These are phyloP conservation scores for Aureoboletus auriporus DNA, from an alignment of 768 basidiomycete genomes.

Conservation along the genomic window DNA sequence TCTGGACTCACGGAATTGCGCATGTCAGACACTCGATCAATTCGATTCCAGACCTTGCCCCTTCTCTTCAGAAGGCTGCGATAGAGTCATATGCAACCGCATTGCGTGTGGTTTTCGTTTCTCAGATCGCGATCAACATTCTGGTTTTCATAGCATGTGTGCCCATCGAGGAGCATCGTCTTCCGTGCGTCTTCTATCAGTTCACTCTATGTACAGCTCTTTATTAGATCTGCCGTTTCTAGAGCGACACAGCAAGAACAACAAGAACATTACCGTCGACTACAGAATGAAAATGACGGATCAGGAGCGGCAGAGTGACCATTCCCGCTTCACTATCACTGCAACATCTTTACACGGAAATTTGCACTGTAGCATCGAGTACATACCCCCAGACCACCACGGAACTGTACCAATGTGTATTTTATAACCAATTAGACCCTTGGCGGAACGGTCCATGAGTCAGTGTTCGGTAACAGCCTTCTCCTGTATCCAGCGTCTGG, in stretches of 20 bases:
- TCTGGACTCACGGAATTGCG: constrained; percentile 11
- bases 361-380: constrained; percentile 28
- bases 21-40: constrained; percentile 60
- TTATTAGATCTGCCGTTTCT: constrained; percentile 8
- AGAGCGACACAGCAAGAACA: constrained; percentile 65
- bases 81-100: constrained; percentile 77
- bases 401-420: constrained; percentile 21
- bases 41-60: constrained; percentile 63
- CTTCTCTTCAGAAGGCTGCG: constrained; percentile 53
- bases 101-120: constrained; percentile 78
- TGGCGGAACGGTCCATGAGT: too few relatives aligned
- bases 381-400: constrained; percentile 19
- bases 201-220: constrained; percentile 12
- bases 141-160: constrained; percentile 64
- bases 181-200: constrained; percentile 37
- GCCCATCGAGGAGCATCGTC: constrained; percentile 70
- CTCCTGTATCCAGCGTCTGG: constrained; percentile 83
- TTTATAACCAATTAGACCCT: constrained; percentile 13
- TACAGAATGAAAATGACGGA: constrained; percentile 20
- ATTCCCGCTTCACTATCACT: constrained; percentile 6
- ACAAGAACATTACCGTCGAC: constrained; percentile 50
- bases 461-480: constrained; percentile 28
- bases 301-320: constrained; percentile 15
- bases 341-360: constrained; percentile 23
- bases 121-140: constrained; percentile 65